Evolutionary conservation across 257 asterid genomes (phyloP), one percentile per base, ranked within the genome.

Genomic region (Leonotis leonurus): DNA sequence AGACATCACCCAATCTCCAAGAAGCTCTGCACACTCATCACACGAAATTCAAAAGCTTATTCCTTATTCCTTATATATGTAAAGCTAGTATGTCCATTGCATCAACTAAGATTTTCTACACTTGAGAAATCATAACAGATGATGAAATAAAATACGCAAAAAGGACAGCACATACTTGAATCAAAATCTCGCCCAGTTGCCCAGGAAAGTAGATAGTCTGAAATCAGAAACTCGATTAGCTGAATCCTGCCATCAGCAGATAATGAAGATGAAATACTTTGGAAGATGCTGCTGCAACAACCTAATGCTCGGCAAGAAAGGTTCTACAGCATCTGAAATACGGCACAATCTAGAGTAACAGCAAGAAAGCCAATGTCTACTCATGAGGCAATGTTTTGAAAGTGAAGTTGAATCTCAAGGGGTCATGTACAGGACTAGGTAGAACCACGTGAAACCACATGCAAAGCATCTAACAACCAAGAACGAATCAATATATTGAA

Each of bases 171-270:
- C 87, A 13, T 74, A 93, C 99, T 80, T 65, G 64, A 40, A 67
- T 85, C 92, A 5, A 89, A 76, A 64, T 74, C 90, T 75, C 75
- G 77, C 58, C 68, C 44, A 50, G 68, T 73, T 74, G 94, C 75
- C 99, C 99, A 93, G 35, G 85, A 67, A 14, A 78, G 65, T 35
- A 85, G 77, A 82, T 76, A 57, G 75, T 93, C 97, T 12, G 94
- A 80, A 71, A 93, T 80, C 78, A 93, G 77, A 68, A 87, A 87
- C 85, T 89, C 95, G 27, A 87, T 74, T 55, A 93, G 89, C 87
- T 89, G 97, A 70, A 87, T 87, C 99, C 99, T 93, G 96, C 78
- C 72, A 77, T 75, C 58, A 67, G 67, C 67, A 57, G 32, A n/a
- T n/a, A n/a, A n/a, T n/a, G n/a, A n/a, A n/a, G n/a, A n/a, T n/a